A percentile compares a stretch with the other conserved stretches of the same genome.
phyloP scores from a whole-genome alignment of 169 alveolate genomes.

The Besnoitia besnoiti region DNA sequence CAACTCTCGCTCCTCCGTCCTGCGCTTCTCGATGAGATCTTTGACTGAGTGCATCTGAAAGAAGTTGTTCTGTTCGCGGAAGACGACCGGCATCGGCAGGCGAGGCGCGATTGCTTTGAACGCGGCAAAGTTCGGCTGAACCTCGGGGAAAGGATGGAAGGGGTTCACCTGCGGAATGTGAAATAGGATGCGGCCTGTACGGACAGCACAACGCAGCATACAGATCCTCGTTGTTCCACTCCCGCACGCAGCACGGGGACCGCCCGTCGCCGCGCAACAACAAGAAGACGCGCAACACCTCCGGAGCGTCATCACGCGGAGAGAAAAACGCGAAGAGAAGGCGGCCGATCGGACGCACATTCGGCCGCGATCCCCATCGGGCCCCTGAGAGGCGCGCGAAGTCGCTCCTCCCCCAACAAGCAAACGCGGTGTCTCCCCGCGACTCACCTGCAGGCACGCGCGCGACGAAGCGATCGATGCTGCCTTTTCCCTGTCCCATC shows the following conservation, averaged over 20 bases:
- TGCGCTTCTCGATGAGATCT: background rate
- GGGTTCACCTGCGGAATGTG: conserved; percentile 65
- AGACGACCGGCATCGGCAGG: conserved; percentile 60
- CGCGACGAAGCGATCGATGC: conserved; percentile 66
- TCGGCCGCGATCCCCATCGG: too few relatives aligned
- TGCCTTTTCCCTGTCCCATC: conserved; percentile 69
- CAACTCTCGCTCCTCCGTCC: background rate
- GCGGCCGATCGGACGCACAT: too few relatives aligned
- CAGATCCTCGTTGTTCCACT: background rate
- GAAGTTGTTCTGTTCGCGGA: conserved; percentile 62
- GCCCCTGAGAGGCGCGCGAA: too few relatives aligned
- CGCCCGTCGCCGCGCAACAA: too few relatives aligned
- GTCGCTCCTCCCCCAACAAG: too few relatives aligned
- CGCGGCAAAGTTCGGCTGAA: conserved; percentile 50
- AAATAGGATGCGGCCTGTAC: conserved; percentile 58
- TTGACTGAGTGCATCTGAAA: conserved; percentile 44
- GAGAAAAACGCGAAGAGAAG: too few relatives aligned
- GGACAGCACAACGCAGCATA: background rate
- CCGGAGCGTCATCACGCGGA: too few relatives aligned
- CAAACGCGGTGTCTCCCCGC: too few relatives aligned
- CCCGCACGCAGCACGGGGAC: too few relatives aligned
- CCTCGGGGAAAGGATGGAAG: conserved; percentile 35
- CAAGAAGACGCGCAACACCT: too few relatives aligned
- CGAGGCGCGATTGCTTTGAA: conserved; percentile 43
- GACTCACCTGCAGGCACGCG: conserved; percentile 69